Percentiles rank a stretch among this genome's conserved stretches.
Conservation (phyloP, 257 asterid species). For the Ligustrum vulgare region DNA sequence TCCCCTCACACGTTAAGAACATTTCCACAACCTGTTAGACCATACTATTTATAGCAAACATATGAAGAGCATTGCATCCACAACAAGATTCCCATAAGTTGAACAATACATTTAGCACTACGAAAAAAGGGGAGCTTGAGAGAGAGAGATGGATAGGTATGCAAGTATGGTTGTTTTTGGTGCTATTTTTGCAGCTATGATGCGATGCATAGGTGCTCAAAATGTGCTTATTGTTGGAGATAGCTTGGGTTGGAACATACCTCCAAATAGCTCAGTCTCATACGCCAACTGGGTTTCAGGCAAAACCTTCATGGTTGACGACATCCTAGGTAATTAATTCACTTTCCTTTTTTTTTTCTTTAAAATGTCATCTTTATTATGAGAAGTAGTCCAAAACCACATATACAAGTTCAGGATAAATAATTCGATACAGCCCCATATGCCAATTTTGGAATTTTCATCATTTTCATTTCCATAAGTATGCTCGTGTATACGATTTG, state of each 20-base stretch:
- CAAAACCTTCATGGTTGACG: slow-evolving; percentile 41
- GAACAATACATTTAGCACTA: neutral
- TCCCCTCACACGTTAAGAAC: neutral
- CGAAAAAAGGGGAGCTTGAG: neutral
- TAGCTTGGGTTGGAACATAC: slow-evolving; percentile 37
- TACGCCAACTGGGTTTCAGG: slow-evolving; percentile 40
- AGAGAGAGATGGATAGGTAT: slow-evolving; percentile 17
- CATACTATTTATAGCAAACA: neutral
- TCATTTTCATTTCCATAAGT: no score
- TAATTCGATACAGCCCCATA: no score
- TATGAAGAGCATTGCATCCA: neutral
- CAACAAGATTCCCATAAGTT: no score
- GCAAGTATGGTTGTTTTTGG: slow-evolving; percentile 3
- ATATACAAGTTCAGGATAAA: no score
- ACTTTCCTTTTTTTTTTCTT: neutral
- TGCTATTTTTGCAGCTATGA: slow-evolving; percentile 18
- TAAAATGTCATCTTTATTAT: no score
- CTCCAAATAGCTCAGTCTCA: slow-evolving; percentile 21
- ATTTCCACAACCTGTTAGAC: neutral
- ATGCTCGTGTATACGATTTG: no score
- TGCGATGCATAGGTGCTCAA: slow-evolving; percentile 32
- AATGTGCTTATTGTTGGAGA: slow-evolving; percentile 38
- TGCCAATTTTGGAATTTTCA: neutral
- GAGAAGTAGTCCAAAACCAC: no score
- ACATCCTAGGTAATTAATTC: slow-evolving; percentile 28